phyloP scores from a whole-genome alignment of 768 basidiomycete species.

The Macrolepiota fuliginosa region DNA sequence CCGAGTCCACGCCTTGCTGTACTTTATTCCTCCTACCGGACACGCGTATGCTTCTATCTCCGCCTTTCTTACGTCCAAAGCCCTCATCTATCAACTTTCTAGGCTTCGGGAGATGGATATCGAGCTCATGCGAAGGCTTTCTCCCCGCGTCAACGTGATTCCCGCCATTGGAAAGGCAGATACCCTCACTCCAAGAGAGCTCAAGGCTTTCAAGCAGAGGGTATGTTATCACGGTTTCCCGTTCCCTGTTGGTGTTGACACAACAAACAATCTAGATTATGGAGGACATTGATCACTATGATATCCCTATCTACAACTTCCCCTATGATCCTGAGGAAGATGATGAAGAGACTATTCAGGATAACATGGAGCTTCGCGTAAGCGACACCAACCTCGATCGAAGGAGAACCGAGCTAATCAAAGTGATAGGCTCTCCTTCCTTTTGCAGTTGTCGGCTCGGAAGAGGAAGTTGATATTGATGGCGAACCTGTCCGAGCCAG shows the following conservation, averaged over 20 bases:
- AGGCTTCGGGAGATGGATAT: slow-evolving; percentile 90
- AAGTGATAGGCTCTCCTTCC: slow-evolving; percentile 59
- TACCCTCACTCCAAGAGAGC: slow-evolving; percentile 77
- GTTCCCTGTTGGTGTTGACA: neutral
- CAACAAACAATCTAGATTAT: slow-evolving; percentile 53
- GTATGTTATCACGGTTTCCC: slow-evolving; percentile 28
- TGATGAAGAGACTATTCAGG: slow-evolving; percentile 87
- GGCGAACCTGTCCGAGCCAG: slow-evolving; percentile 78
- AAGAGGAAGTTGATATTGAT: slow-evolving; percentile 81
- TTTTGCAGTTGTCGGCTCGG: slow-evolving; percentile 86
- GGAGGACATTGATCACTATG: slow-evolving; percentile 91
- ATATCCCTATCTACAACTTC: slow-evolving; percentile 92
- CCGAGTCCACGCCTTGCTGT: slow-evolving; percentile 82
- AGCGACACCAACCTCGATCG: slow-evolving; percentile 19
- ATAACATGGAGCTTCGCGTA: slow-evolving; percentile 86
- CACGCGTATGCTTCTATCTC: slow-evolving; percentile 58
- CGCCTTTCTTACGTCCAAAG: neutral
- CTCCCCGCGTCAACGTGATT: slow-evolving; percentile 91
- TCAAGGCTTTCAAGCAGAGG: slow-evolving; percentile 82
- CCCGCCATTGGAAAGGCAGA: slow-evolving; percentile 89
- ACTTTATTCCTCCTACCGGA: slow-evolving; percentile 89
- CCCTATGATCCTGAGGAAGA: slow-evolving; percentile 93
- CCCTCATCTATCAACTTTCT: slow-evolving; percentile 15
- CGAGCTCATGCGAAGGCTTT: slow-evolving; percentile 86
- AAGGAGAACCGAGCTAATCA: neutral